Conservation (phyloP, 129 eudicot genomes). For the Flaveria trinervia region DNA sequence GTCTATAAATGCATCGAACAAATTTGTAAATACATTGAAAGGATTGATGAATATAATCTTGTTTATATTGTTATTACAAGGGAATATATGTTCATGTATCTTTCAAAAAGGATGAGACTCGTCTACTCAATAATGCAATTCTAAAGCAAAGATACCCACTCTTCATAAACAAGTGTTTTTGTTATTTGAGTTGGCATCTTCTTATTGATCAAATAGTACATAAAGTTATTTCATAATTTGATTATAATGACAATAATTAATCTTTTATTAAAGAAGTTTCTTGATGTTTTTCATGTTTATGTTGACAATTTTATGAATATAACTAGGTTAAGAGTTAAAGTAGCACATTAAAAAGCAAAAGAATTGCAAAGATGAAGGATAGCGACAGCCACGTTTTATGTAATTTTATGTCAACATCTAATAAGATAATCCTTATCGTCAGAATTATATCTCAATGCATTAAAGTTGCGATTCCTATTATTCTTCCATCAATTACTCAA, state of each 20-base stretch:
- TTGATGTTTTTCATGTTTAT: slow-evolving; percentile 16
- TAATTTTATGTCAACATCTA: not conserved
- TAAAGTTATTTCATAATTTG: slow-evolving; percentile 14
- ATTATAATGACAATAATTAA: no score
- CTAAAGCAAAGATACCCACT: slow-evolving; percentile 11
- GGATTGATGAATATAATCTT: no score
- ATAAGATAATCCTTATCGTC: not conserved
- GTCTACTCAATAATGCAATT: not conserved
- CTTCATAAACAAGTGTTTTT: slow-evolving; percentile 20
- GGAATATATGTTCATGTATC: not conserved
- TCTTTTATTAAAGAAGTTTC: not conserved
- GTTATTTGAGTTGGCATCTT: slow-evolving; percentile 35
- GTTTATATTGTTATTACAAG: not conserved
- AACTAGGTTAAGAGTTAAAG: slow-evolving; percentile 19
- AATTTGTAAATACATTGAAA: no score
- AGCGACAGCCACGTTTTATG: not conserved
- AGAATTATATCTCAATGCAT: not conserved
- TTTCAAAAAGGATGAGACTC: not conserved
- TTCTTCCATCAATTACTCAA: not conserved
- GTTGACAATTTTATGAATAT: not conserved
- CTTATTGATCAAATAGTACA: slow-evolving; percentile 21
- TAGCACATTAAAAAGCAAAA: not conserved
- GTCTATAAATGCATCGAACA: no score
- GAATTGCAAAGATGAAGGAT: slow-evolving; percentile 19
- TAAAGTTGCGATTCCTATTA: not conserved